Base-by-base conservation (phyloP, 345 rosid species). In the Populus pruinosa region DNA sequence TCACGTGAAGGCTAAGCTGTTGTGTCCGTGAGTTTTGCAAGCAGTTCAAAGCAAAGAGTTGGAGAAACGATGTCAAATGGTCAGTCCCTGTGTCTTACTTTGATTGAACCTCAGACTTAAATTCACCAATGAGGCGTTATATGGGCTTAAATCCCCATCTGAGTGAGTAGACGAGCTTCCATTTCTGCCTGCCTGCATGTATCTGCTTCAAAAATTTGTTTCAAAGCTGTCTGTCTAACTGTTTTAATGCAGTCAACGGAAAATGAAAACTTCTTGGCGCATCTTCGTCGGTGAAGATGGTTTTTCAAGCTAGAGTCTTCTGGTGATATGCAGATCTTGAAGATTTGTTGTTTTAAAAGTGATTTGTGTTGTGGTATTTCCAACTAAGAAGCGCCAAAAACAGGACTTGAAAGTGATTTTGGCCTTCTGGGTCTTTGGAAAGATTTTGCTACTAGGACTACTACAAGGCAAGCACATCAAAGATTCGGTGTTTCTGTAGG, bases 1-100 rank as follows among this genome's bases (percentile, higher is more conserved):
- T 86, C 91, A 90, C 93, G 91, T 88, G 93, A 82, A 65, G 76
- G 66, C 82, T 66, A 70, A 13, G 77, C 79, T 36, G 77, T 27
- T 43, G 31, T 78, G 84, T 83, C 86, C 81, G 84, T 86, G 86
- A 86, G 83, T 73, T 83, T 80, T 79, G 74, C 82, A 65, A 79
- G 83, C 29, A 59, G 29, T 25, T 23, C 64, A 59, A 59, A 9
- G 64, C 83, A 83, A 67, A 74, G 74, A 77, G 85, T 83, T 84
- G 86, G 85, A 84, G 87, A 77, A 82, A 80, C 83, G 87, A 81
- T 79, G 83, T 84, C 64, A 23, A 23, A 59, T 59, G 14, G 64
- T 23, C 64, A 59, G 29, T 59, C 64, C 29, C 64, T n/a, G 64
- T 59, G 29, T 59, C 64, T 23, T 59, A 25, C 64, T 59, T 53